Evolutionary conservation across 2,329 filamentous ascomycete species (phyloP), one percentile per base, ranked within the genome.

Genomic region (Botrytis cinerea): DNA sequence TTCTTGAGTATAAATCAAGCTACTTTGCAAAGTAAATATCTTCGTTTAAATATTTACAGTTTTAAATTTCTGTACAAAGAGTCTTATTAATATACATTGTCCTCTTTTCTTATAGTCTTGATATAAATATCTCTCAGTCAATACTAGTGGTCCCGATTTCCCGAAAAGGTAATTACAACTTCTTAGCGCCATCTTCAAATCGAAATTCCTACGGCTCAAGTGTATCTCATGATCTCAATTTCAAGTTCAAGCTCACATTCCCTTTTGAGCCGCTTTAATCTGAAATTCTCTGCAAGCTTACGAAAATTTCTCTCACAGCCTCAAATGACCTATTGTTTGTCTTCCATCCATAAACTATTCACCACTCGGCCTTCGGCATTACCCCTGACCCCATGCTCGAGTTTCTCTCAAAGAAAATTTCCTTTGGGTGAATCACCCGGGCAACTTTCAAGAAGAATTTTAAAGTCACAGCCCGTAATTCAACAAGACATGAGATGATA

Each of bases 131-230:
- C 2, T 28, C 2, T 8, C 2, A 54, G 28, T 54, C 6, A 4
- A 18, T 0, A 28, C n/a, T 3, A 8, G 5, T 2, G n/a, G 16
- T 8, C 2, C 0, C 1, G 0, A 54, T 54, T 18, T 28, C 51
- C 51, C 8, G 3, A 54, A 6, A 9, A 18, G 14, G n/a, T 54
- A 54, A 54, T 54, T 8, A 16, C 14, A 54, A 28, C 7, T 28
- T 28, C n/a, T 16, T 28, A 28, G 51, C 14, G 51, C 8, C n/a
- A 18, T 54, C 6, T 28, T 28, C 2, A 18, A 28, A n/a, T 18
- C 1, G 10, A 51, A 51, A n/a, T 6, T n/a, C 6, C 6, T 2
- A 25, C 25, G 3, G 10, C 10, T 6, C 12, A 8, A 54, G 14
- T 4, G 6, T 12, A 54, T 8, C n/a, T 6, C 14, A 54, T n/a